Base-by-base conservation (phyloP, 108 stramenopile species). In the Nitzschia sp. region DNA sequence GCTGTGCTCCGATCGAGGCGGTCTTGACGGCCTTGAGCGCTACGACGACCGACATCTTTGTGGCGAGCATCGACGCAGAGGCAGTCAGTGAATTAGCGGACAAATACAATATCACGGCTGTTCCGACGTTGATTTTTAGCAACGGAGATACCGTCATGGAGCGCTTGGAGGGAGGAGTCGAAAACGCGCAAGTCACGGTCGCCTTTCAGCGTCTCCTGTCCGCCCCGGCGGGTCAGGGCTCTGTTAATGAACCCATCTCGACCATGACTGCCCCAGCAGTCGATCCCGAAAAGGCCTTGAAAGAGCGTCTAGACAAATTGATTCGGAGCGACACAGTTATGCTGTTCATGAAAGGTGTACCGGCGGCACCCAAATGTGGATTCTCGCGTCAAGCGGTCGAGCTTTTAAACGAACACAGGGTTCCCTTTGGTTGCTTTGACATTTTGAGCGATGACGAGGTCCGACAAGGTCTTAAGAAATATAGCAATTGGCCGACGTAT, bases 261-360 rank as follows among this genome's bases (percentile, higher is more conserved):
- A 74, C 63, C 61, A 71, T 38, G 22, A 25, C 71, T 34, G 44
- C 71, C 15, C 50, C 66, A 11, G 19, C 58, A 13, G 47, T 17
- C 19, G 66, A 76, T 3, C 72, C 88, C 29, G 64, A 75, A 68
- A 69, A 84, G 45, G 27, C 44, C 44, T 63, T 92, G 38, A 71
- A 76, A 29, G 71, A 76, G 22, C 81, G 92, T 25, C 73, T 95
- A 27, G 63, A 83, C 54, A 50, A 46, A 11, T 56, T 97, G 17
- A 79, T 95, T 31, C 66, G 64, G 17, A 78, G 76, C 13, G 69
- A 86, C 3, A 79, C 78, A 25, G 94, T 94, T 30, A 93, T 99
- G 90, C 61, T 99, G 4, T 99, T 99, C 64, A 95, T 98, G 84
- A 99, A 99, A 72, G 98, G 98, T 15, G 65, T 54, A 0, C 98